Percentiles rank a stretch among this genome's conserved stretches.
Conservation (phyloP, 2,329 filamentous ascomycete genomes). For the Alternaria arborescens region DNA sequence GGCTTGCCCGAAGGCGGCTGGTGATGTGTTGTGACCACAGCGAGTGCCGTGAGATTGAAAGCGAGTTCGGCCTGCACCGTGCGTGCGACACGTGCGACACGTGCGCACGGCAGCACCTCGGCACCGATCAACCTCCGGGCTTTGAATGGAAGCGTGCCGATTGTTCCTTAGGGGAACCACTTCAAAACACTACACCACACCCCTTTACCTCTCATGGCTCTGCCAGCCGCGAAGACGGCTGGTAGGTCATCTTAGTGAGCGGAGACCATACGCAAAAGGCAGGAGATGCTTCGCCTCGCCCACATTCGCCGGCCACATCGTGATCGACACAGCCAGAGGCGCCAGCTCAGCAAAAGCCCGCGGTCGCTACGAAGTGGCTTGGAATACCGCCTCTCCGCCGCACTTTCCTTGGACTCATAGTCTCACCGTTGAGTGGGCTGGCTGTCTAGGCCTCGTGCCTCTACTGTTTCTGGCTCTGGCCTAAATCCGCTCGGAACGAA, state of each 20-base stretch:
- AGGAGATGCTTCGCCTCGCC: slow-evolving; percentile 12
- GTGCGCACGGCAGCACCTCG: neutral
- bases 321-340: slow-evolving; percentile 18
- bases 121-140: neutral
- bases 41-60: neutral
- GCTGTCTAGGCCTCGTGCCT: neutral
- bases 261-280: slow-evolving; percentile 21
- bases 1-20: neutral
- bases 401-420: neutral
- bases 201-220: neutral
- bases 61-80: neutral
- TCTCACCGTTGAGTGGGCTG: neutral
- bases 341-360: slow-evolving; percentile 14
- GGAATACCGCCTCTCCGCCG: neutral
- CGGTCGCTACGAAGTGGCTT: slow-evolving; percentile 17
- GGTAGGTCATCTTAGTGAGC: slow-evolving; percentile 1
- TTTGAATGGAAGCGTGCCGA: neutral
- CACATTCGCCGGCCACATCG: neutral
- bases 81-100: neutral
- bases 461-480: neutral
- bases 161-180: neutral
- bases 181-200: slow-evolving; percentile 2
- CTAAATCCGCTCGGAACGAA: neutral
- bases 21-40: neutral
- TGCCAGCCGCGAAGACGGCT: neutral